A percentile compares a stretch with the other conserved stretches of the same genome.
Conservation (phyloP, 768 basidiomycete genomes). For the Rhodotorula kratochvilovae region DNA sequence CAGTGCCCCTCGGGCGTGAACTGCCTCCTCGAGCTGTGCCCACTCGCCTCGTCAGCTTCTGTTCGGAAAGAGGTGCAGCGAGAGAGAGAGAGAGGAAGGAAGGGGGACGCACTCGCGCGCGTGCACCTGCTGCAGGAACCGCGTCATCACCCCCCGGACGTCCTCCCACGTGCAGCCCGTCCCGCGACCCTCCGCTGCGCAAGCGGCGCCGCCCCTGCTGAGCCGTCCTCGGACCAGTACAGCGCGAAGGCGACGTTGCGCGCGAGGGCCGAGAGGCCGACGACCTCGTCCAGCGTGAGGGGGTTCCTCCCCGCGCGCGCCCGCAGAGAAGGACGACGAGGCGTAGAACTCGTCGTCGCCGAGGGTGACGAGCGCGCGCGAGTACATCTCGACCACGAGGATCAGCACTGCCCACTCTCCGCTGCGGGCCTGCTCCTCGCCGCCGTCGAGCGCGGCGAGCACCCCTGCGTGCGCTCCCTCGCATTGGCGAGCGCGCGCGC, state of each 20-base stretch:
- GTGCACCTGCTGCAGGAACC: slow-evolving; percentile 73
- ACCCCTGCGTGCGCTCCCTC: slow-evolving; percentile 14
- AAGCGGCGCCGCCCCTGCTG: slow-evolving; percentile 51
- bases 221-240: slow-evolving; percentile 61
- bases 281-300: slow-evolving; percentile 73
- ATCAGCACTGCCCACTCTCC: slow-evolving; percentile 65
- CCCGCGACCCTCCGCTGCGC: slow-evolving; percentile 49
- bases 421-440: slow-evolving; percentile 48
- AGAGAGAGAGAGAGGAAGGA: neutral
- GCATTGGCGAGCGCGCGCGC: slow-evolving; percentile 53
- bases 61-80: neutral
- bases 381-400: slow-evolving; percentile 74
- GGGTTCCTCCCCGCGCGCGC: slow-evolving; percentile 58
- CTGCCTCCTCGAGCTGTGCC: slow-evolving; percentile 66
- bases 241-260: slow-evolving; percentile 78
- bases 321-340: neutral
- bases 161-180: slow-evolving; percentile 54
- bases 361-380: slow-evolving; percentile 79
- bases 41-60: neutral
- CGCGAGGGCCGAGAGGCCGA: slow-evolving; percentile 67
- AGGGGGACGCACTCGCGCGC: slow-evolving; percentile 69
- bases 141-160: slow-evolving; percentile 70
- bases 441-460: slow-evolving; percentile 48
- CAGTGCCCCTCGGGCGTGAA: slow-evolving; percentile 83
- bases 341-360: slow-evolving; percentile 93